These are phyloP conservation scores for Cutaneotrichosporon sp. DNA, from an alignment of 1,284 basidiomycete genomes.

Conservation along the genomic window DNA sequence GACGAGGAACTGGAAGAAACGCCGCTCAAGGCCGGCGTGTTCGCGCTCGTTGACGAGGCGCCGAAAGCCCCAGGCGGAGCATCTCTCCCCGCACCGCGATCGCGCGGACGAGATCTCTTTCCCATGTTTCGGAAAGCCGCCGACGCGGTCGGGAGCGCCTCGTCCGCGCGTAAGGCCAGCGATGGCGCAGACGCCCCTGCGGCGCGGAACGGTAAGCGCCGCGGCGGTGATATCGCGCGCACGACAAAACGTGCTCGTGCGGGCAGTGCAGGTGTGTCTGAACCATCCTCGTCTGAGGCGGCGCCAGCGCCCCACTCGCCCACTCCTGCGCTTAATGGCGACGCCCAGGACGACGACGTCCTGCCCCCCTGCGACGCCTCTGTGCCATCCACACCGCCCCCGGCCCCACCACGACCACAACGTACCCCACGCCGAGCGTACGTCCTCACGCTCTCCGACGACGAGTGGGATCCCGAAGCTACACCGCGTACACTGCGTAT, in stretches of 20 bases:
- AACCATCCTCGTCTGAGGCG: too few relatives aligned
- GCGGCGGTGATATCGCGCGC: too few relatives aligned
- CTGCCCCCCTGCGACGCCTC: background rate
- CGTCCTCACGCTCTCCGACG: constrained; percentile 29
- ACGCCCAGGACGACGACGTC: background rate
- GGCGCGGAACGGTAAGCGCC: too few relatives aligned
- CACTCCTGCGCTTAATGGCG: too few relatives aligned
- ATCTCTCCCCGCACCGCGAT: too few relatives aligned
- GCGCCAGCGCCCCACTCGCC: too few relatives aligned
- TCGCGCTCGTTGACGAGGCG: constrained; percentile 7
- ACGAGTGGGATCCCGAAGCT: constrained; percentile 36
- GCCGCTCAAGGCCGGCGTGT: constrained; percentile 12
- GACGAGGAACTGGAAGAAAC: constrained; percentile 17
- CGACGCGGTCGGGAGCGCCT: background rate
- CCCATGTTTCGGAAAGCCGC: constrained; percentile 11
- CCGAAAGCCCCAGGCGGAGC: background rate
- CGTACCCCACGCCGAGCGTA: constrained; percentile 8
- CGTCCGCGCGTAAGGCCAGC: too few relatives aligned
- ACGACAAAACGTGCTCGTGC: too few relatives aligned
- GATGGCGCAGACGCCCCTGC: too few relatives aligned
- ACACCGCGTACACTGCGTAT: constrained; percentile 5
- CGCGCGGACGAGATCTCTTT: constrained; percentile 9
- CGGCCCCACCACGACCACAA: background rate
- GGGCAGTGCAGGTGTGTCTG: too few relatives aligned
- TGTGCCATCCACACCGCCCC: background rate